These are phyloP conservation scores for Simplicillium sp. DNA, from an alignment of 2,329 filamentous ascomycete species.

Conservation along the genomic window DNA sequence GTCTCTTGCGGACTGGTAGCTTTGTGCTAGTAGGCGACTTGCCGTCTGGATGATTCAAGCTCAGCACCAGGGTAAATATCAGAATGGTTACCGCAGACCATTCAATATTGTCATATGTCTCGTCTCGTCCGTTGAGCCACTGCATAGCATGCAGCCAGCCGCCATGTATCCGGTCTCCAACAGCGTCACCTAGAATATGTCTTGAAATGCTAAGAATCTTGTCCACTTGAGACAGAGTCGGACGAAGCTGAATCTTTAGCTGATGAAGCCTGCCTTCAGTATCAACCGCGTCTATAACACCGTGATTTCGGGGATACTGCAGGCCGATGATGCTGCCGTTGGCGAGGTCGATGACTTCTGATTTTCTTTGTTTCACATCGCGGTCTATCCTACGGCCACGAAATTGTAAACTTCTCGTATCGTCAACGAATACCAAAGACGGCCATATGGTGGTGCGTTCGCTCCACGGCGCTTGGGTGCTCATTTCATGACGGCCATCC, in stretches of 20 bases:
- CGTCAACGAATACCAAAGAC: conserved; percentile 49
- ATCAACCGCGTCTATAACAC: conserved; percentile 58
- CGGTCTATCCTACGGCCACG: conserved; percentile 40
- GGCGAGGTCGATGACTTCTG: conserved; percentile 33
- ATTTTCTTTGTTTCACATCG: conserved; percentile 37
- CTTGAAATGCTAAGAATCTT: conserved; percentile 53
- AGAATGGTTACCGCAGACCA: conserved; percentile 61
- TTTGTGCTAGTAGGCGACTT: conserved; percentile 14
- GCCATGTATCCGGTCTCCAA: conserved; percentile 52
- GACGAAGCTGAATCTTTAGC: conserved; percentile 57
- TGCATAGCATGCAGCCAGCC: conserved; percentile 67
- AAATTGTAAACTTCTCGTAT: conserved; percentile 50
- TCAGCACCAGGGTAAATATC: conserved; percentile 54
- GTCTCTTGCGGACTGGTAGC: conserved; percentile 19
- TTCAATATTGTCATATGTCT: conserved; percentile 43
- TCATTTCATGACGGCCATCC: conserved; percentile 56
- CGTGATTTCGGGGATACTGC: conserved; percentile 46
- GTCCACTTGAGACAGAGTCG: conserved; percentile 51
- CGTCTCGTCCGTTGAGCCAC: conserved; percentile 49
- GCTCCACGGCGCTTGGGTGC: conserved; percentile 68
- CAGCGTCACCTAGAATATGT: conserved; percentile 50
- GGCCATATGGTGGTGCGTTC: conserved; percentile 57
- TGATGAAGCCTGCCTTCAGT: conserved; percentile 53
- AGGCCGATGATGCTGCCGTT: conserved; percentile 43
- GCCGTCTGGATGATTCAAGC: conserved; percentile 35